Evolutionary conservation across 2,329 filamentous ascomycete genomes (phyloP).

Genomic region (Acrocalymma vagum): DNA sequence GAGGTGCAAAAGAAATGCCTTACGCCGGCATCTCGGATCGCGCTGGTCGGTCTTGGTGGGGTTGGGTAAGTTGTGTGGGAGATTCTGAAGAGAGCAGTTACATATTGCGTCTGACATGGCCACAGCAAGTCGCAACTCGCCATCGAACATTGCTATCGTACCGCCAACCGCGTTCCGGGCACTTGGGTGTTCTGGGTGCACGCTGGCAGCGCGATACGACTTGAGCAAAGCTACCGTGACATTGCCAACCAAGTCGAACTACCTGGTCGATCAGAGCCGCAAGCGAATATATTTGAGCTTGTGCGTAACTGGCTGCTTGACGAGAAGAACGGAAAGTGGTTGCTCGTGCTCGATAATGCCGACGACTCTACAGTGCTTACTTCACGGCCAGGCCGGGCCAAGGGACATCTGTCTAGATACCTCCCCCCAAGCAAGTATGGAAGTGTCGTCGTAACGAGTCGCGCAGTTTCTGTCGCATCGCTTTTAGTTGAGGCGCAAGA

Average conservation of each 20-base stretch:
- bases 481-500: slow-evolving; percentile 37
- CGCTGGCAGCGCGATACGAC: slow-evolving; percentile 6
- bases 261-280: slow-evolving; percentile 2
- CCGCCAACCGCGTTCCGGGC: slow-evolving; percentile 2
- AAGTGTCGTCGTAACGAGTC: slow-evolving; percentile 23
- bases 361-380: slow-evolving; percentile 5
- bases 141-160: slow-evolving; percentile 13
- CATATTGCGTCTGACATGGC: slow-evolving; percentile 1
- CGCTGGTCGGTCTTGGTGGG: slow-evolving; percentile 1
- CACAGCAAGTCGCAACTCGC: slow-evolving; percentile 15
- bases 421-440: slow-evolving; percentile 36
- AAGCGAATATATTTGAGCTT: slow-evolving; percentile 11
- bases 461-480: slow-evolving; percentile 6
- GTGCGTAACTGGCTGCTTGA: slow-evolving; percentile 11
- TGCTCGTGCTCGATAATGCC: slow-evolving; percentile 8
- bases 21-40: background rate
- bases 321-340: slow-evolving; percentile 10
- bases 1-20: background rate
- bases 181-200: slow-evolving; percentile 10
- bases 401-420: slow-evolving; percentile 1
- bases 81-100: background rate
- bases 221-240: slow-evolving; percentile 10
- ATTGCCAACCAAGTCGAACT: slow-evolving; percentile 11
- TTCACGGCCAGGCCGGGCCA: slow-evolving; percentile 1
- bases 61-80: background rate